These are phyloP conservation scores for Ogataea ramenticola DNA, from an alignment of 805 yeast species.

Conservation along the genomic window DNA sequence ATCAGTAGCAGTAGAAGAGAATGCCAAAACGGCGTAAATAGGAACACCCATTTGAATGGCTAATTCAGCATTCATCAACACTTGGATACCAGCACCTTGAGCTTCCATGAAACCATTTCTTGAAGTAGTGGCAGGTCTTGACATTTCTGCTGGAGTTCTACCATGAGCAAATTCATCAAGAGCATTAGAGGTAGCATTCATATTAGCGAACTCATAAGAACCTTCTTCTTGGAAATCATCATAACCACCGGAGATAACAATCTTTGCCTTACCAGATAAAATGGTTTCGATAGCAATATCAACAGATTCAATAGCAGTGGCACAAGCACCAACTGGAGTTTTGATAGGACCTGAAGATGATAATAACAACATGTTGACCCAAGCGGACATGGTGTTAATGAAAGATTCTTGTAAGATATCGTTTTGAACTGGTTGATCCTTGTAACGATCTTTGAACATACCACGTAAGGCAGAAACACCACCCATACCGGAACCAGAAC, in stretches of 20 bases:
- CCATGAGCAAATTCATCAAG: conserved; percentile 86
- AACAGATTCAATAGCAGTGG: conserved; percentile 96
- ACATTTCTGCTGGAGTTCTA: conserved; percentile 97
- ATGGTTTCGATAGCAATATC: conserved; percentile 95
- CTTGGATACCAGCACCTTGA: conserved; percentile 98
- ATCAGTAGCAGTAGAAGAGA: conserved; percentile 95
- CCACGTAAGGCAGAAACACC: conserved; percentile 97
- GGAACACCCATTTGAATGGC: conserved; percentile 99
- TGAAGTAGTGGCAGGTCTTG: conserved; percentile 94
- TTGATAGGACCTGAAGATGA: conserved; percentile 98
- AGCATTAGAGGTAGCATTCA: conserved; percentile 96
- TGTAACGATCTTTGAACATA: conserved; percentile 93
- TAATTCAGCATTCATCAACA: conserved; percentile 89
- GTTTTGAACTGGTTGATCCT: conserved; percentile 91
- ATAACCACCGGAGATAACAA: conserved; percentile 96
- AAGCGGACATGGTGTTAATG: conserved; percentile 98
- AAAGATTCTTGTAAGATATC: conserved; percentile 97
- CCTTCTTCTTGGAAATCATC: conserved; percentile 99
- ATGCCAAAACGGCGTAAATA: conserved; percentile 88
- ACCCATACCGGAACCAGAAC: conserved; percentile 99
- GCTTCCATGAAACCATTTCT: conserved; percentile 99
- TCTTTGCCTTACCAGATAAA: conserved; percentile 88
- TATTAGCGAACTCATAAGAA: conserved; percentile 94
- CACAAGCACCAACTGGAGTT: conserved; percentile 99
- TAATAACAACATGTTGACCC: conserved; percentile 97